Base-by-base conservation (phyloP, 169 alveolate genomes). In the Plasmodium relictum region DNA sequence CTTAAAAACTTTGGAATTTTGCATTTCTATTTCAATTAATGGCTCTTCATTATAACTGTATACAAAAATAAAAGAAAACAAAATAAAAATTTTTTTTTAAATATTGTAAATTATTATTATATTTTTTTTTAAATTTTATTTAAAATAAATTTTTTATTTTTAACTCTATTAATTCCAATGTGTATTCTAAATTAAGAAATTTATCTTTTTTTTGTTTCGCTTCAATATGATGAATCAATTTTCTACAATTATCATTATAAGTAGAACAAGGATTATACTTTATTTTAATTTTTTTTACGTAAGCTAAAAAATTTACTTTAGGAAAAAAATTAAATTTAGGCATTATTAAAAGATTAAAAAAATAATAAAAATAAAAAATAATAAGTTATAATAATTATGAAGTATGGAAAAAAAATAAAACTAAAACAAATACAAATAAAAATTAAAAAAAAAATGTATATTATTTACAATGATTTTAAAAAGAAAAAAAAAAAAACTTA, bases 281-380 rank as follows among this genome's bases (percentile, higher is more conserved):
- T 80, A 80, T 52, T 41, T 56, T 80, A 65, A 80, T 80, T 52
- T 31, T 66, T 80, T 80, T 80, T 59, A 80, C 68, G 45, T 80
- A 80, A 41, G 90, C 90, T 41, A 80, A 42, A 37, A 80, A 80
- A 80, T 80, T 80, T 54, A 80, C 83, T 44, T 80, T 66, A 42
- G 90, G 90, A 48, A 80, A 80, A 70, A 80, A 80, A 71, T 80
- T 80, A 80, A 80, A 80, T 70, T 80, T 80, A 26, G 90, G 90
- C 90, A 80, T 80, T 80, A 80, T 80, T 50, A 24, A 24, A 80
- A 59, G 66, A 14, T 16, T 78, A 12, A 24, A 54, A 72, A 72
- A 56, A 54, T 0, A 72, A 54, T 39, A 54, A 54, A 18, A 12
- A 16, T 31, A 52, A 72, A 72, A 72, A 52, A 24, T 52, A 14